phyloP scores from a whole-genome alignment of 1,284 basidiomycete species.

The Phylloporus sp. region DNA sequence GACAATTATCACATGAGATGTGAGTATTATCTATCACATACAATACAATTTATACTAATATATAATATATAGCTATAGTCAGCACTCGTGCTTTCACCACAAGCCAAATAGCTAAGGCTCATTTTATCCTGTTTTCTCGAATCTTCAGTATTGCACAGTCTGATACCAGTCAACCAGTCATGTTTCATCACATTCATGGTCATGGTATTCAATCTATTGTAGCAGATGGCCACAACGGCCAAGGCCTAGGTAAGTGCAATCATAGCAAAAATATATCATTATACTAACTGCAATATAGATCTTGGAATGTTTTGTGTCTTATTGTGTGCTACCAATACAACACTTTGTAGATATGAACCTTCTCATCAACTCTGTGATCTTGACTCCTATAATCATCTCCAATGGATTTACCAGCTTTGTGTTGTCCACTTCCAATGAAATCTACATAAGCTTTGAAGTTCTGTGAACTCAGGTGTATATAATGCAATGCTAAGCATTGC shows the following conservation, averaged over 20 bases:
- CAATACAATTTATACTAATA: background rate
- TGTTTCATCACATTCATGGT: background rate
- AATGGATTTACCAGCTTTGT: background rate
- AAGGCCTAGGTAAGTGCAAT: background rate
- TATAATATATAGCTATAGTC: too few relatives aligned
- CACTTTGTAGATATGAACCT: background rate
- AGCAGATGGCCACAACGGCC: background rate
- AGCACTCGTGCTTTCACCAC: too few relatives aligned
- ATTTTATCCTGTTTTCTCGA: background rate
- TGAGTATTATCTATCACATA: background rate
- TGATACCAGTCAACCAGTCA: background rate
- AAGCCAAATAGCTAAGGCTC: background rate
- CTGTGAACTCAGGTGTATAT: background rate
- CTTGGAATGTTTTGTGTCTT: background rate
- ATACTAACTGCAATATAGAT: background rate
- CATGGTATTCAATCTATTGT: background rate
- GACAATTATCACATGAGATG: too few relatives aligned
- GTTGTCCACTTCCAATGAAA: background rate
- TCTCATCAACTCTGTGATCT: background rate
- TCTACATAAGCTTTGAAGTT: background rate
- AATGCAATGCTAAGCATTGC: constrained; percentile 1
- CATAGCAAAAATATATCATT: background rate
- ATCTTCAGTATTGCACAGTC: background rate
- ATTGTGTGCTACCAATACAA: background rate
- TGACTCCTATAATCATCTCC: background rate